Evolutionary conservation across 139 green algal species (phyloP).

Genomic region (Gonium pectorale): DNA sequence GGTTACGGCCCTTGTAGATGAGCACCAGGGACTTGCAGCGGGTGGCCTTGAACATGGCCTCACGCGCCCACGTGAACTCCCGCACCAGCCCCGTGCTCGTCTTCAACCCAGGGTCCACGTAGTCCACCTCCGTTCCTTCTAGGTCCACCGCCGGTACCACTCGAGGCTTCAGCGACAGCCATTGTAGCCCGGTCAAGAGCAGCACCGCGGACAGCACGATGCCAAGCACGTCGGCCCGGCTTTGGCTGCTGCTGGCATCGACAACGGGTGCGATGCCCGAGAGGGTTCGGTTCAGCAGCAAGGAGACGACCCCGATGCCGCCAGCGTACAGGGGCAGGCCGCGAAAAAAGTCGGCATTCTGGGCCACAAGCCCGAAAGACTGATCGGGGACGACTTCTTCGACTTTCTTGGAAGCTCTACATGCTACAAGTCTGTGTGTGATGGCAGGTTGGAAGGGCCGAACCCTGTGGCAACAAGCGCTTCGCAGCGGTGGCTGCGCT

Average conservation of each 20-base stretch:
- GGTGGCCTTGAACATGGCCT: constrained; percentile 63
- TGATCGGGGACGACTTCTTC: constrained; percentile 53
- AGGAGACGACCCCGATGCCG: constrained; percentile 46
- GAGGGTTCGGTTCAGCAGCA: constrained; percentile 59
- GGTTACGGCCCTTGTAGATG: constrained; percentile 64
- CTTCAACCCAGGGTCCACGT: constrained; percentile 44
- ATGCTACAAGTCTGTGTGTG: background rate
- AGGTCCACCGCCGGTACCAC: constrained; percentile 26
- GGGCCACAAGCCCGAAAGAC: constrained; percentile 58
- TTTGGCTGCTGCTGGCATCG: constrained; percentile 86
- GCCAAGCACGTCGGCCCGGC: constrained; percentile 87
- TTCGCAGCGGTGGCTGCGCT: background rate
- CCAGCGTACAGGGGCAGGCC: constrained; percentile 63
- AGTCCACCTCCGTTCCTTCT: constrained; percentile 42
- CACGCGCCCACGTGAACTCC: constrained; percentile 80
- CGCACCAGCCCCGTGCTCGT: constrained; percentile 51
- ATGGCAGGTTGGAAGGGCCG: background rate
- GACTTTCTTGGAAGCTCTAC: background rate
- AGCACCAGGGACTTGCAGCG: constrained; percentile 68
- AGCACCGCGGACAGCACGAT: constrained; percentile 89
- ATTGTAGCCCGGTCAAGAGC: constrained; percentile 92
- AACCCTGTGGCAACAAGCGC: background rate
- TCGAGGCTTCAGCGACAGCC: constrained; percentile 81
- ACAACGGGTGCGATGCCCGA: constrained; percentile 82
- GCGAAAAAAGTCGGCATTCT: constrained; percentile 58